phyloP scores from a whole-genome alignment of 768 basidiomycete species.

The Lactarius sp. region DNA sequence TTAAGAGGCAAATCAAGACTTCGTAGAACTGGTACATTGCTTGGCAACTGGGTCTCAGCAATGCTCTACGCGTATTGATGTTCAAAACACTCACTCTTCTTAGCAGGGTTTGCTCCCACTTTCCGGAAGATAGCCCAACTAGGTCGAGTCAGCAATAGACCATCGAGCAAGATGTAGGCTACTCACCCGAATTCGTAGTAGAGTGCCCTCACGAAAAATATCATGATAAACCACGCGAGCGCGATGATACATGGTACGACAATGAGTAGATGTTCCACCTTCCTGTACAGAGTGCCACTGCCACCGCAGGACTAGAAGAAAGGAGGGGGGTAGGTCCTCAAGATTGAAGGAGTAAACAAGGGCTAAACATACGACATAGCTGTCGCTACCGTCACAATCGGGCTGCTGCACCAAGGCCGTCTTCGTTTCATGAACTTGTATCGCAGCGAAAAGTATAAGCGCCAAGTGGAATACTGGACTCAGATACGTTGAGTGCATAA shows the following conservation, averaged over 20 bases:
- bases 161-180: background rate
- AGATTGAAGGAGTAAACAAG: background rate
- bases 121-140: constrained; percentile 92
- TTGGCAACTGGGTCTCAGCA: constrained; percentile 31
- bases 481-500: background rate
- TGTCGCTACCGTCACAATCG: constrained; percentile 34
- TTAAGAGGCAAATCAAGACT: constrained; percentile 80
- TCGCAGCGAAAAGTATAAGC: constrained; percentile 64
- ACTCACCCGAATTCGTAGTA: constrained; percentile 81
- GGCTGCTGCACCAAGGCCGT: constrained; percentile 46
- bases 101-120: constrained; percentile 78
- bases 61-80: background rate
- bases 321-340: too few species aligned
- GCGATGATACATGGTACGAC: constrained; percentile 67
- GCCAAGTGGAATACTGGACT: constrained; percentile 65
- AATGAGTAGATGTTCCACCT: constrained; percentile 63
- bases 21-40: constrained; percentile 89
- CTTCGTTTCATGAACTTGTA: constrained; percentile 75
- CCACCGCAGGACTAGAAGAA: constrained; percentile 43
- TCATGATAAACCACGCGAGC: constrained; percentile 57
- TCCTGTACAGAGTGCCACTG: constrained; percentile 51
- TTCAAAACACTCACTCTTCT: constrained; percentile 57
- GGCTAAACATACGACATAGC: constrained; percentile 39
- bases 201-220: constrained; percentile 65
- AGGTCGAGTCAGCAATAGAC: background rate